A percentile compares a stretch with the other conserved stretches of the same genome.
Evolutionary conservation across 495 filamentous ascomycete genomes (phyloP).

Genomic region (Physcia stellaris): DNA sequence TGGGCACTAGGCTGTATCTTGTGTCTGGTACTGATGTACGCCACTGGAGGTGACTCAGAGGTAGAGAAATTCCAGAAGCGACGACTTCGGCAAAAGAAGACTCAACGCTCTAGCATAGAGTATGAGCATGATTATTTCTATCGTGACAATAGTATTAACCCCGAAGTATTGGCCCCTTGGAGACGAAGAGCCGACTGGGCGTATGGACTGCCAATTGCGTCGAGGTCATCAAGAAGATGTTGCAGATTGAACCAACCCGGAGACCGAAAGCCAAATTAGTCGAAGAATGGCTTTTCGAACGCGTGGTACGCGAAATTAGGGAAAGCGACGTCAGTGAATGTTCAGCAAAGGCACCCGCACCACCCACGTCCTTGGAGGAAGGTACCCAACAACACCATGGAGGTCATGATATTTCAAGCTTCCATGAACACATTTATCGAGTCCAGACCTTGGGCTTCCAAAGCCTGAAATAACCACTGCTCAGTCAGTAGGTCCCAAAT

Average conservation of each 20-base stretch:
- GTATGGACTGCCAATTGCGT: background rate
- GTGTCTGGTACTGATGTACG: background rate
- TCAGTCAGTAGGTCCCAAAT: background rate
- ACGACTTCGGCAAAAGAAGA: background rate
- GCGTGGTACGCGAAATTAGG: background rate
- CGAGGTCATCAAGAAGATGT: background rate
- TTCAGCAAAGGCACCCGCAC: background rate
- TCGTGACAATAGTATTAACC: background rate
- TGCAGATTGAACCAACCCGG: background rate
- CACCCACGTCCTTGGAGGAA: background rate
- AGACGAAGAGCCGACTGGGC: background rate
- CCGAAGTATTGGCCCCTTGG: background rate
- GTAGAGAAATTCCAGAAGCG: background rate
- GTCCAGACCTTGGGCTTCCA: background rate
- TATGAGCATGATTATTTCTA: background rate
- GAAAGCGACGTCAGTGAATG: background rate
- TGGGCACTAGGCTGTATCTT: background rate
- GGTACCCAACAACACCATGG: no score
- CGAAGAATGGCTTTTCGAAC: background rate
- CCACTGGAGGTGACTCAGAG: background rate
- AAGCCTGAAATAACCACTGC: background rate
- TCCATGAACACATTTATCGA: background rate
- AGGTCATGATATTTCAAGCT: background rate
- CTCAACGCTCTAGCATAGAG: no score
- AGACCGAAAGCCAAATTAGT: background rate